phyloP scores from a whole-genome alignment of 2,329 filamentous ascomycete species.

The Pleoardoris graminearum region DNA sequence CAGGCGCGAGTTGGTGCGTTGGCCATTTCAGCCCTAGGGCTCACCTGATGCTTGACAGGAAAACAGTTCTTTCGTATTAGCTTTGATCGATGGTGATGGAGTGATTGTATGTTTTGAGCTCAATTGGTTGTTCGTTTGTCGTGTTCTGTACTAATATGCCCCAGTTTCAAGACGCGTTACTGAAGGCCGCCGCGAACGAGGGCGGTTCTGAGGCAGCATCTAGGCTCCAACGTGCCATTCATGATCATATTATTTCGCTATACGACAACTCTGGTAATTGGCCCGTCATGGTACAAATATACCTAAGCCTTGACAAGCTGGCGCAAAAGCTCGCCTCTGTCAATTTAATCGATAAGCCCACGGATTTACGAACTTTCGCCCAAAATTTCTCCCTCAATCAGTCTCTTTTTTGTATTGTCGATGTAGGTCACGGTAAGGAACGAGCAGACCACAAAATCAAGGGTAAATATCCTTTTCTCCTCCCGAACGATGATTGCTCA shows the following conservation, averaged over 20 bases:
- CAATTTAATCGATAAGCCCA: constrained; percentile 45
- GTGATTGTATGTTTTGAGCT: constrained; percentile 44
- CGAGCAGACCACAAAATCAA: constrained; percentile 53
- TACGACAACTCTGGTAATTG: constrained; percentile 49
- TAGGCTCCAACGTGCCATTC: constrained; percentile 47
- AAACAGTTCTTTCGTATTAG: constrained; percentile 50
- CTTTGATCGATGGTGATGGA: constrained; percentile 55
- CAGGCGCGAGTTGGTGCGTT: constrained; percentile 32
- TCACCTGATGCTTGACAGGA: constrained; percentile 25
- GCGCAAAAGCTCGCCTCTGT: constrained; percentile 47
- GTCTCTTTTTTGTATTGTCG: constrained; percentile 52
- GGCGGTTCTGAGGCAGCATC: constrained; percentile 54
- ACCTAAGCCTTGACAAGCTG: constrained; percentile 53
- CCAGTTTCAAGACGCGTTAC: constrained; percentile 51
- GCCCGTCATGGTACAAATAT: constrained; percentile 53
- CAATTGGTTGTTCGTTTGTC: not conserved
- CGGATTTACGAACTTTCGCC: constrained; percentile 49
- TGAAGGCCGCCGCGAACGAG: constrained; percentile 44
- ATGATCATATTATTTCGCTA: constrained; percentile 45
- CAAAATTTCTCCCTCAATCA: constrained; percentile 51
- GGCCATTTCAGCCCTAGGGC: constrained; percentile 1
- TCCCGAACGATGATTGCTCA: constrained; percentile 12
- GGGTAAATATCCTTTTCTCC: constrained; percentile 27
- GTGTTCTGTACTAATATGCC: not conserved
- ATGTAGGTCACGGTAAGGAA: constrained; percentile 53